phyloP scores from a whole-genome alignment of 129 eudicot genomes.

The Artemisia annua region DNA sequence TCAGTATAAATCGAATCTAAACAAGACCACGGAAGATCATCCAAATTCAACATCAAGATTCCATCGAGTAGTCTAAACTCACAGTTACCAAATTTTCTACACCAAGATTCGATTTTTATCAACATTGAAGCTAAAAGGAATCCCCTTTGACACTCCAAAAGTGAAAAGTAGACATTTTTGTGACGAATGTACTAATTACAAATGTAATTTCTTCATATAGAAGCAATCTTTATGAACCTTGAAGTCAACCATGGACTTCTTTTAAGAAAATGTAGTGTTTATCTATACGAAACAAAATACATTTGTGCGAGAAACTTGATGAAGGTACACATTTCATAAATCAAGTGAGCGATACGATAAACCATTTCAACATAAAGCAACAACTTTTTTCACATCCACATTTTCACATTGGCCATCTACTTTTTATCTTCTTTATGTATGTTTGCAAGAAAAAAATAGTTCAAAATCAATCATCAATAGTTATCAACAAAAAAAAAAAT shows the following conservation, averaged over 20 bases:
- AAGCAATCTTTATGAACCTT: too few relatives aligned
- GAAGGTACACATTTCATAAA: neutral
- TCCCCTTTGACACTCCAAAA: neutral
- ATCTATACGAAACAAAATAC: too few relatives aligned
- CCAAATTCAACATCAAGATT: slow-evolving; percentile 23
- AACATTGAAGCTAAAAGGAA: neutral
- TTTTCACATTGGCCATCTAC: neutral
- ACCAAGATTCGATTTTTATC: neutral
- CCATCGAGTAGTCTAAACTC: neutral
- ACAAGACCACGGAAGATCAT: slow-evolving; percentile 3
- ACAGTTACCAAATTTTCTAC: neutral
- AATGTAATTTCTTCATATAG: too few relatives aligned
- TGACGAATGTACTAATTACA: too few relatives aligned
- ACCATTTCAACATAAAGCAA: neutral
- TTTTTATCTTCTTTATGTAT: too few relatives aligned
- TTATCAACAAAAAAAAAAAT: slow-evolving; percentile 2
- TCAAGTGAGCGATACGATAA: neutral
- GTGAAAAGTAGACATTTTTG: slow-evolving; percentile 8
- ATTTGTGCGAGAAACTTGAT: neutral
- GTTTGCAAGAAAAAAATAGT: too few relatives aligned
- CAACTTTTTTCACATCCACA: neutral
- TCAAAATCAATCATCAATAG: too few relatives aligned
- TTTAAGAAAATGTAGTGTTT: too few relatives aligned
- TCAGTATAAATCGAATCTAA: slow-evolving; percentile 8
- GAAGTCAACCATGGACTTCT: too few relatives aligned